Percentiles rank a stretch among this genome's conserved stretches.
These are phyloP conservation scores for Hemerocallis citrina DNA, from an alignment of 106 monocot species.

Conservation along the genomic window DNA sequence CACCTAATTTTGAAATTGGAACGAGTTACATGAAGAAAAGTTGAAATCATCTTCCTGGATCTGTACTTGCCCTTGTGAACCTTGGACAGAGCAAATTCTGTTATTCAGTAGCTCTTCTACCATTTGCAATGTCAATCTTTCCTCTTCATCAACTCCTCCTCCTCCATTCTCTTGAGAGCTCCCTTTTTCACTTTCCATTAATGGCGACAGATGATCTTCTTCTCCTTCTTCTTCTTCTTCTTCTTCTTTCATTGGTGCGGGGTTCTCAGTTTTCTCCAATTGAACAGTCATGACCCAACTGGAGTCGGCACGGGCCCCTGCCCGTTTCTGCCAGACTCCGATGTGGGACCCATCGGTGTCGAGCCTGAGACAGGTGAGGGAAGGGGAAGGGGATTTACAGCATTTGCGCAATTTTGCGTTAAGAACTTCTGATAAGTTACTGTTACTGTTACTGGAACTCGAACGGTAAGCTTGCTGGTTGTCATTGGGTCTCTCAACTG, in stretches of 20 bases:
- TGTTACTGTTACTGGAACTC: conserved; percentile 17
- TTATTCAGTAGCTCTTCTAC: conserved; percentile 20
- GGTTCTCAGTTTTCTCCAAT: conserved; percentile 22
- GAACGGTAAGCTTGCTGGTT: neutral
- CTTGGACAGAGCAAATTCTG: conserved; percentile 6
- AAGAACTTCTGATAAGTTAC: conserved; percentile 45
- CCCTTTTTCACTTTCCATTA: neutral
- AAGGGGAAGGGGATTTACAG: conserved; percentile 71
- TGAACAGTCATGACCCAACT: conserved; percentile 88
- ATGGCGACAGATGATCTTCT: no score
- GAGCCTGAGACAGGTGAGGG: conserved; percentile 85
- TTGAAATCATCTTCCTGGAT: no score
- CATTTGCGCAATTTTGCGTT: conserved; percentile 69
- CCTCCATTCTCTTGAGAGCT: no score
- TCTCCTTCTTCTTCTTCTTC: no score
- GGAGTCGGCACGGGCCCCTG: conserved; percentile 68
- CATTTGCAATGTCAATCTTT: conserved; percentile 23
- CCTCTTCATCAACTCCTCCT: conserved; percentile 6
- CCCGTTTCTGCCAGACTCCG: conserved; percentile 93
- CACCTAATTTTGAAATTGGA: no score
- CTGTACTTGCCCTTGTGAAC: neutral
- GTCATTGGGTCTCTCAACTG: conserved; percentile 10
- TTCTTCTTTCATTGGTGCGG: neutral
- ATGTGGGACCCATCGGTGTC: conserved; percentile 90
- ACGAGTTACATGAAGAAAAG: no score